Percentiles rank a stretch among this genome's conserved stretches.
These are phyloP conservation scores for Periconia digitata DNA, from an alignment of 2,329 filamentous ascomycete species.

Conservation along the genomic window DNA sequence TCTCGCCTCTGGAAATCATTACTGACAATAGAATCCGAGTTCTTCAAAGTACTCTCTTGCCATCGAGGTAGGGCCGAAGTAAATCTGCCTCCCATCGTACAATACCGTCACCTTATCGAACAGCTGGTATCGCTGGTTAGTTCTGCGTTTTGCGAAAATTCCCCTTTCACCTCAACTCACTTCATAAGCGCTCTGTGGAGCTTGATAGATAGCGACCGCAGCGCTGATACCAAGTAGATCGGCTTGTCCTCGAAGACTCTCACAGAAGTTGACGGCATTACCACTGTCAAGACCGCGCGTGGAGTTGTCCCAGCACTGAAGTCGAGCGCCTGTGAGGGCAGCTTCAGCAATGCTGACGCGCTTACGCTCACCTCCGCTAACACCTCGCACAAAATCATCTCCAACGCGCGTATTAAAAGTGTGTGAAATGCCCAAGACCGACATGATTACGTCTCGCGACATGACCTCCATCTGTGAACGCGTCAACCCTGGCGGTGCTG, in stretches of 20 bases:
- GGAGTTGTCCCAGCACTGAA: constrained; percentile 69
- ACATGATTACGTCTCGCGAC: constrained; percentile 62
- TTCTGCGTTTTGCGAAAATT: too few relatives aligned
- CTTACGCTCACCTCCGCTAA: constrained; percentile 67
- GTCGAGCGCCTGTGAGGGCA: constrained; percentile 62
- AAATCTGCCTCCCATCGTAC: constrained; percentile 68
- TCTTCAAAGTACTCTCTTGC: constrained; percentile 68
- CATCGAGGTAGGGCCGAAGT: constrained; percentile 62
- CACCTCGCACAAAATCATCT: constrained; percentile 72
- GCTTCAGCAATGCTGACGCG: constrained; percentile 27
- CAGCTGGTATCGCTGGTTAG: neutral
- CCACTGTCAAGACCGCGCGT: constrained; percentile 30
- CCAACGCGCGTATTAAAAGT: constrained; percentile 70
- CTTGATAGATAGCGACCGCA: constrained; percentile 57
- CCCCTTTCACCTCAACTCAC: neutral
- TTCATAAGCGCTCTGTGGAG: constrained; percentile 67
- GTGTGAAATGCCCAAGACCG: constrained; percentile 72
- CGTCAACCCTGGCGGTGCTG: constrained; percentile 61
- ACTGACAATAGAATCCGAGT: constrained; percentile 61
- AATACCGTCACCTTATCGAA: constrained; percentile 23
- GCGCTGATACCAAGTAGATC: constrained; percentile 55
- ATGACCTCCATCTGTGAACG: constrained; percentile 54
- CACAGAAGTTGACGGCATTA: constrained; percentile 60
- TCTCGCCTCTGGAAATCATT: too few relatives aligned
- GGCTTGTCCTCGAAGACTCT: constrained; percentile 53